Evolutionary conservation across 441 rosid genomes (phyloP).

Genomic region (Adansonia gregorii): DNA sequence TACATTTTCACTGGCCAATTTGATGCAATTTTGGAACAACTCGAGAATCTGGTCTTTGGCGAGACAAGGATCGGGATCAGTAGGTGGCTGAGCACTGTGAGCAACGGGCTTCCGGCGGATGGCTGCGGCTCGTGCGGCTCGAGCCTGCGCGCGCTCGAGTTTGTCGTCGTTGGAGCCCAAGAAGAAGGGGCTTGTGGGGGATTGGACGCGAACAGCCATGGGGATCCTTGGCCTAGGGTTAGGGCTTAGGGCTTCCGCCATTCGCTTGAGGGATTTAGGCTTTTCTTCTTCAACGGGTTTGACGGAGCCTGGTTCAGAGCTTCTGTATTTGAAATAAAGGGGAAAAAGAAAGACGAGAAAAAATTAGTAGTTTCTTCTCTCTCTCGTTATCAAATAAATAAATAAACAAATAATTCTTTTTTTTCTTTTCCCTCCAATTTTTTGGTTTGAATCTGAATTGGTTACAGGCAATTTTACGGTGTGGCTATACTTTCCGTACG

Average conservation of each 20-base stretch:
- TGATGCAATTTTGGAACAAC: constrained; percentile 84
- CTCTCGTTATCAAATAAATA: neutral
- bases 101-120: constrained; percentile 69
- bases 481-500: neutral
- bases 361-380: neutral
- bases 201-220: constrained; percentile 57
- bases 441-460: neutral
- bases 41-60: constrained; percentile 81
- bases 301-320: constrained; percentile 11
- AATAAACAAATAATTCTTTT: neutral
- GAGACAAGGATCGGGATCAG: constrained; percentile 58
- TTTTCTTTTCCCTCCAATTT: constrained; percentile 30
- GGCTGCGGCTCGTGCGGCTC: constrained; percentile 84
- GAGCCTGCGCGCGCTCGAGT: constrained; percentile 82
- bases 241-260: constrained; percentile 77
- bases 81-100: constrained; percentile 33
- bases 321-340: neutral
- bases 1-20: constrained; percentile 92
- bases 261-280: constrained; percentile 26
- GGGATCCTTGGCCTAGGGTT: constrained; percentile 58
- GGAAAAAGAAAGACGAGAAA: neutral
- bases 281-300: constrained; percentile 16
- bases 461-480: neutral
- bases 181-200: constrained; percentile 77
- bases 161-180: constrained; percentile 77